Percentiles rank a stretch among this genome's conserved stretches.
phyloP scores from a whole-genome alignment of 805 yeast genomes.

The Wickerhamomyces bovis region DNA sequence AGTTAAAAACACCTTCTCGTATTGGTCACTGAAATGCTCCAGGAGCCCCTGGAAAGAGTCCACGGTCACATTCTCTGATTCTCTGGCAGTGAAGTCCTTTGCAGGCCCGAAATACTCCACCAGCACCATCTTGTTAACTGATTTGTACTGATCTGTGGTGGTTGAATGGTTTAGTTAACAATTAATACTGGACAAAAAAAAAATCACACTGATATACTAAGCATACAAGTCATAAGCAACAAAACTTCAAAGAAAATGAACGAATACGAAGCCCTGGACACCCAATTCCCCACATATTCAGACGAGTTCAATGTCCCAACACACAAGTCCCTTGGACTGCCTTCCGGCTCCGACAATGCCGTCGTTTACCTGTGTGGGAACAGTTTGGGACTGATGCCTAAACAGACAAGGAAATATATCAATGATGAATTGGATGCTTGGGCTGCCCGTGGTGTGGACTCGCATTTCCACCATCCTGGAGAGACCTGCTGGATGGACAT shows the following conservation, averaged over 20 bases:
- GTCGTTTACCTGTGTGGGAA: slow-evolving; percentile 81
- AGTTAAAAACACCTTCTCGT: slow-evolving; percentile 3
- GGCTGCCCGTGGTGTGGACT: slow-evolving; percentile 74
- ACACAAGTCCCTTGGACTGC: slow-evolving; percentile 46
- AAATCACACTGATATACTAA: no score
- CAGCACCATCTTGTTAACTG: slow-evolving; percentile 5
- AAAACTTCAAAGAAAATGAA: no score
- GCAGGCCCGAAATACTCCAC: slow-evolving; percentile 17
- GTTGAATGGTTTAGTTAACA: no score
- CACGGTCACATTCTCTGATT: not conserved
- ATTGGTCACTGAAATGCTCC: not conserved
- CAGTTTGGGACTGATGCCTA: slow-evolving; percentile 90
- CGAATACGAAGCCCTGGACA: slow-evolving; percentile 10
- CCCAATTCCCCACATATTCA: slow-evolving; percentile 27
- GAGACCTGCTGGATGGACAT: slow-evolving; percentile 77
- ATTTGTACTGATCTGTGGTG: no score
- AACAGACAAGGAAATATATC: slow-evolving; percentile 48
- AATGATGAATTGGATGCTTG: slow-evolving; percentile 73
- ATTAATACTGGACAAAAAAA: no score
- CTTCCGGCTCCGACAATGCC: slow-evolving; percentile 4
- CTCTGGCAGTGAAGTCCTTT: slow-evolving; percentile 7
- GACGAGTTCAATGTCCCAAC: slow-evolving; percentile 64
- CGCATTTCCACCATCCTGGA: slow-evolving; percentile 71
- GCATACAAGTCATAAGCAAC: no score
- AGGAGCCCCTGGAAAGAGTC: not conserved